Percentiles rank a stretch among this genome's conserved stretches.
Conservation (phyloP, 2,329 filamentous ascomycete genomes). For the Diplocarpon mali region DNA sequence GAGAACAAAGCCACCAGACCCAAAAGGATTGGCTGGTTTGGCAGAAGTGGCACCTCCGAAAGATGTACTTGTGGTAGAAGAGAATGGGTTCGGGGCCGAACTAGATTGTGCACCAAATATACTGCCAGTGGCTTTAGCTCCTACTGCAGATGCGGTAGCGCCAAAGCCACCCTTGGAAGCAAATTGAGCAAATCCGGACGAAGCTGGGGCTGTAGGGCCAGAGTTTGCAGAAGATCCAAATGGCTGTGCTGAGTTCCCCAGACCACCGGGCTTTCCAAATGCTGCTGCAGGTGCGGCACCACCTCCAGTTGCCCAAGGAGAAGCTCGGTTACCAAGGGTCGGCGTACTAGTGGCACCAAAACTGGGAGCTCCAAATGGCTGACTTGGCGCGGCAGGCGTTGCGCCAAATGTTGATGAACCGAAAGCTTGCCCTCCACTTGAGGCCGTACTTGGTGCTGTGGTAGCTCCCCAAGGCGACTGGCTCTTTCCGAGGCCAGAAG, state of each 20-base stretch:
- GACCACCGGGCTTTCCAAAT: conserved; percentile 45
- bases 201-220: conserved; percentile 25
- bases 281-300: conserved; percentile 27
- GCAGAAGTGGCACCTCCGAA: conserved; percentile 28
- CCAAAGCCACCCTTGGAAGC: conserved; percentile 43
- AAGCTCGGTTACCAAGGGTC: conserved; percentile 31
- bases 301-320: conserved; percentile 39
- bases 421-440: conserved; percentile 29
- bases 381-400: conserved; percentile 19
- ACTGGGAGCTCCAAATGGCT: conserved; percentile 40
- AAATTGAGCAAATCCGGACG: conserved; percentile 43
- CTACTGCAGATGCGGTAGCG: conserved; percentile 13
- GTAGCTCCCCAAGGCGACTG: conserved; percentile 40
- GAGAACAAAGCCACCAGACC: conserved; percentile 21
- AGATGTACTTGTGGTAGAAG: conserved; percentile 7
- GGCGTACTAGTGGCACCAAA: conserved; percentile 30
- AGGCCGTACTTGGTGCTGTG: conserved; percentile 23
- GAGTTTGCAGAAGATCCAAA: conserved; percentile 23
- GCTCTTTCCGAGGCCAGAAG: conserved; percentile 37
- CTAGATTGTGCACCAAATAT: conserved; percentile 21
- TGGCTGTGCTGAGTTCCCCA: conserved; percentile 29
- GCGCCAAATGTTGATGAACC: conserved; percentile 36
- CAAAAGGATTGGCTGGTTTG: conserved; percentile 15
- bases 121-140: conserved; percentile 24
- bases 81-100: conserved; percentile 23